Base-by-base conservation (phyloP, 2,329 filamentous ascomycete genomes). In the Escovopsis sp. region DNA sequence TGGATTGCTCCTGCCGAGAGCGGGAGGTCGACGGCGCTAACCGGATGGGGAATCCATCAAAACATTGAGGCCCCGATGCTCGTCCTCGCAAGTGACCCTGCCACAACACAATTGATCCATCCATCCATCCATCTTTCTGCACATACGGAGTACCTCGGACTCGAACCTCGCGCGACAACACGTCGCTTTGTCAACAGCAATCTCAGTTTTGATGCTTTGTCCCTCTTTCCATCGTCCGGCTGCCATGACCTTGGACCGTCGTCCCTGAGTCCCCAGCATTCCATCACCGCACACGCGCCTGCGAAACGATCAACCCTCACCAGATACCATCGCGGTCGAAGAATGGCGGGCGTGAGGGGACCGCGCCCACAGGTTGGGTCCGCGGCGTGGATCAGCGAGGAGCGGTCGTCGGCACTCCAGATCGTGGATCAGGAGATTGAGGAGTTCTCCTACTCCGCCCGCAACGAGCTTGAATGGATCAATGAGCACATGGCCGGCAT, bases 401-500 rank as follows among this genome's bases (percentile, higher is more conserved):
- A 98, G 68, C 77, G 88, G 53, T 73, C 80, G 36, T 83, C 88
- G 55, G 80, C 85, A 12, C 67, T 78, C 43, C 75, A 84, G 50
- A 79, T 95, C 48, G 74, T 83, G 12, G 72, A 82, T 38, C 75
- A 86, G 43, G 91, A 96, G 61, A 75, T 85, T 43, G 89, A 96
- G 51, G 93, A 98, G 64, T 93, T 96, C 57, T 77, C 84, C 36
- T 96, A 85, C 64, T 86, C 87, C 28, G 88, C 85, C 48, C 78
- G 85, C 45, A 94, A 96, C 63, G 91, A 98, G 61, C 69, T 96
- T 56, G 88, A 96, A 59, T 98, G 91, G 91, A 70, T 98, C 53
- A 96, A 98, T 57, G 91, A 96, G 65, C 91, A 98, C 61, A 95
- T 98, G 89, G 77, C 78, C 40, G 86, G 94, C 49, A 85, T 98